Percentiles rank a stretch among this genome's conserved stretches.
Conservation (phyloP, 2,329 filamentous ascomycete genomes). For the Pezizomycotina sp. region DNA sequence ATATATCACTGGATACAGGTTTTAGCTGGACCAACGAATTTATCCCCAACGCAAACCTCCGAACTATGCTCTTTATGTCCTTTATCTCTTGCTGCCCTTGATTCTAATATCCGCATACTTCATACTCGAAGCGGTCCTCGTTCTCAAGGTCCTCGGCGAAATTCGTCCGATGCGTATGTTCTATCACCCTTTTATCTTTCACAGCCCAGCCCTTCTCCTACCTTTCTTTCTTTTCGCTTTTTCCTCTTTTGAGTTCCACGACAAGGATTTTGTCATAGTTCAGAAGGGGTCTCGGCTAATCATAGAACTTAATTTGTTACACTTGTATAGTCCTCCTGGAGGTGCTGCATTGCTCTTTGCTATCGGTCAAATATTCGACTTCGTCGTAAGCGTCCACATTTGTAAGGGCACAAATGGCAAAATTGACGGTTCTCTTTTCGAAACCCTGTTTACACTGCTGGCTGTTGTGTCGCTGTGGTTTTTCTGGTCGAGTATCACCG, state of each 20-base stretch:
- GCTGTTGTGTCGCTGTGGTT: slow-evolving; percentile 73
- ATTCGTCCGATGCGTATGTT: slow-evolving; percentile 65
- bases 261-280: slow-evolving; percentile 5
- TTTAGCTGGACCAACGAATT: slow-evolving; percentile 72
- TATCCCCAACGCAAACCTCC: slow-evolving; percentile 44
- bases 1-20: slow-evolving; percentile 87
- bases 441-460: slow-evolving; percentile 79
- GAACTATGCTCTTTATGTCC: slow-evolving; percentile 67
- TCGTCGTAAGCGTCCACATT: slow-evolving; percentile 78
- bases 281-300: slow-evolving; percentile 3
- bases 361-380: slow-evolving; percentile 89
- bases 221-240: background rate
- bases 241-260: background rate
- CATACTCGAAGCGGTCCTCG: slow-evolving; percentile 65
- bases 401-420: slow-evolving; percentile 68
- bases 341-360: slow-evolving; percentile 67
- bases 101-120: slow-evolving; percentile 82
- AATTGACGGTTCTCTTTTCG: slow-evolving; percentile 84
- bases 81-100: slow-evolving; percentile 80
- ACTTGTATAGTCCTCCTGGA: slow-evolving; percentile 15
- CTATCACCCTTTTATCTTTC: background rate
- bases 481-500: slow-evolving; percentile 98
- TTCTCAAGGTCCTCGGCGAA: slow-evolving; percentile 74
- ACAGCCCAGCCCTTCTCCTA: background rate
- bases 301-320: slow-evolving; percentile 11